These are phyloP conservation scores for Phaeosphaeriaceae sp. DNA, from an alignment of 2,329 filamentous ascomycete species.

Conservation along the genomic window DNA sequence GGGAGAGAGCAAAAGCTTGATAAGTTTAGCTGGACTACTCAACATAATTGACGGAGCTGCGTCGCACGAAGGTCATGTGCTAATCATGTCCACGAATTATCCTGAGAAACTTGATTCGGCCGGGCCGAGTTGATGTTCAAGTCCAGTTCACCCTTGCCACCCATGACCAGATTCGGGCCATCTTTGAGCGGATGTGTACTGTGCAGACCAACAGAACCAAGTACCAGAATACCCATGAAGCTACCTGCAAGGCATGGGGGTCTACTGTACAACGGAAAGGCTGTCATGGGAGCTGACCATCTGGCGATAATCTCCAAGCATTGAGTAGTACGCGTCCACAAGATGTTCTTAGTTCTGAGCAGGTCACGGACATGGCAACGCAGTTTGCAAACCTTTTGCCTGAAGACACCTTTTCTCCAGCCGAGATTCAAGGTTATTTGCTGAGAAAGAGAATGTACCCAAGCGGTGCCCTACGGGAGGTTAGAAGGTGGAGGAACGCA, in stretches of 20 bases:
- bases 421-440: slow-evolving; percentile 61
- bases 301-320: too few species aligned
- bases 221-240: not conserved
- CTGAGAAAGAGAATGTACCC: slow-evolving; percentile 59
- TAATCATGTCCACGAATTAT: slow-evolving; percentile 84
- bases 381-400: slow-evolving; percentile 56
- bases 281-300: too few species aligned
- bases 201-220: not conserved
- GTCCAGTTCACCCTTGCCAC: slow-evolving; percentile 63
- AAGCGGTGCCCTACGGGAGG: slow-evolving; percentile 51
- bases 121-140: slow-evolving; percentile 73
- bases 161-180: slow-evolving; percentile 49
- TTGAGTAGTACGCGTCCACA: not conserved
- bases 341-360: slow-evolving; percentile 19
- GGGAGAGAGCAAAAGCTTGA: slow-evolving; percentile 50
- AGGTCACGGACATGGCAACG: slow-evolving; percentile 51
- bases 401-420: slow-evolving; percentile 57
- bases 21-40: slow-evolving; percentile 78
- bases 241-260: not conserved
- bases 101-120: slow-evolving; percentile 76
- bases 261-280: not conserved
- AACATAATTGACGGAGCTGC: slow-evolving; percentile 86
- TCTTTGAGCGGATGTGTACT: slow-evolving; percentile 52
- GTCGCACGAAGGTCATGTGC: slow-evolving; percentile 76
- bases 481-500: slow-evolving; percentile 52